These are phyloP conservation scores for Debaryomyces udenii DNA, from an alignment of 1,139 yeast species.

Conservation along the genomic window DNA sequence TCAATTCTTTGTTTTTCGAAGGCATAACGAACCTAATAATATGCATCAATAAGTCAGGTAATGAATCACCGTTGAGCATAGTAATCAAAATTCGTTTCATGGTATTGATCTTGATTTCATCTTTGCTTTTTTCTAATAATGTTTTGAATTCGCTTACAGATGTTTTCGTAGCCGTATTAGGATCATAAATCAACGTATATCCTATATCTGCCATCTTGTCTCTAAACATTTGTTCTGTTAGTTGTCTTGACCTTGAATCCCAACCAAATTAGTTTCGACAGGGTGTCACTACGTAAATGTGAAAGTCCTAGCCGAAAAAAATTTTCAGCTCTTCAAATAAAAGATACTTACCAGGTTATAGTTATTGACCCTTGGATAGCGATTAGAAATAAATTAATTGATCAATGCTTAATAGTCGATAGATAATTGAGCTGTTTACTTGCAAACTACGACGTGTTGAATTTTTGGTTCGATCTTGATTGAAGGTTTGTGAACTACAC, in stretches of 20 bases:
- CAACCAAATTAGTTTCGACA: conserved; percentile 1
- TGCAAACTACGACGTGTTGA: conserved; percentile 9
- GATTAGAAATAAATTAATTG: background rate
- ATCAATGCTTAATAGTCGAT: conserved; percentile 5
- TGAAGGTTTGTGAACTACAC: background rate
- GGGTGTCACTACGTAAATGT: conserved; percentile 4
- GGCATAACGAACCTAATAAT: conserved; percentile 98
- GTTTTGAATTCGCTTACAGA: conserved; percentile 77
- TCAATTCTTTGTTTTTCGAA: conserved; percentile 84
- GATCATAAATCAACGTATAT: conserved; percentile 76
- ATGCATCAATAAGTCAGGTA: conserved; percentile 97
- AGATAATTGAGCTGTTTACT: conserved; percentile 1
- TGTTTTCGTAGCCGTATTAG: conserved; percentile 69
- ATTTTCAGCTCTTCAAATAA: background rate
- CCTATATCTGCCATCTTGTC: conserved; percentile 52
- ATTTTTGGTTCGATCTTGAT: conserved; percentile 6
- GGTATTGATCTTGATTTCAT: conserved; percentile 82
- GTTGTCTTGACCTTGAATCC: background rate
- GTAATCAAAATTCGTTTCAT: conserved; percentile 87
- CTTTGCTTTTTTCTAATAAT: conserved; percentile 85
- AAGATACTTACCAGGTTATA: conserved; percentile 4
- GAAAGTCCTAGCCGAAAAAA: background rate
- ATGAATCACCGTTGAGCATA: conserved; percentile 89
- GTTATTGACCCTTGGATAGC: background rate
- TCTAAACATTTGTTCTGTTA: conserved; percentile 4